phyloP scores from a whole-genome alignment of 1,284 basidiomycete genomes.

The Puccinia triticina region DNA sequence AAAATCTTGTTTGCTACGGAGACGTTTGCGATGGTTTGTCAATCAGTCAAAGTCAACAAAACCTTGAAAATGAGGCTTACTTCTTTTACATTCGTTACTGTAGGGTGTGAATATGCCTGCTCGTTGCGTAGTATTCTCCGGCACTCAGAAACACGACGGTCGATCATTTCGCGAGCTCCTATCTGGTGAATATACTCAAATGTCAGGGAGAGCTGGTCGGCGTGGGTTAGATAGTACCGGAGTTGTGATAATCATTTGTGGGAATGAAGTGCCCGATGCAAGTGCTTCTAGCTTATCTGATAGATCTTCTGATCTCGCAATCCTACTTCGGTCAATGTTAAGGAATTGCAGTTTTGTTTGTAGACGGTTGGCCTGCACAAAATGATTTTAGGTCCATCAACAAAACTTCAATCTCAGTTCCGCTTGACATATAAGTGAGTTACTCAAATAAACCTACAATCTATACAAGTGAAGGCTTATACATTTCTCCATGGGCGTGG shows the following conservation, averaged over 20 bases:
- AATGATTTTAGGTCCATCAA: constrained; percentile 92
- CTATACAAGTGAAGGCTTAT: background rate
- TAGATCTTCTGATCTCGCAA: background rate
- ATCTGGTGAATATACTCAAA: constrained; percentile 73
- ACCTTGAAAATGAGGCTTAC: background rate
- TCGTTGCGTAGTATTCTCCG: constrained; percentile 93
- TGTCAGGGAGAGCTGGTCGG: constrained; percentile 96
- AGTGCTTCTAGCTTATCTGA: constrained; percentile 54
- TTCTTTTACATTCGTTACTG: constrained; percentile 42
- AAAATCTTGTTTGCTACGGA: constrained; percentile 98
- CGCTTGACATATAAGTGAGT: constrained; percentile 83
- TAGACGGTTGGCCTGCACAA: constrained; percentile 75
- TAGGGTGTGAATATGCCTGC: constrained; percentile 99
- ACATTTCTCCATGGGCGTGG: background rate
- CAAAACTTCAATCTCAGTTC: constrained; percentile 94
- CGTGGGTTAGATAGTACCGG: constrained; percentile 93
- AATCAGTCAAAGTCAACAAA: background rate
- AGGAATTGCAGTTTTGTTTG: background rate
- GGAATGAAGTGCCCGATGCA: constrained; percentile 82
- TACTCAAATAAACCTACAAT: background rate
- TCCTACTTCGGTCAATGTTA: background rate
- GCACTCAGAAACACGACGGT: constrained; percentile 94
- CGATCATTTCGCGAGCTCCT: constrained; percentile 77
- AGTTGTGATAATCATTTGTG: constrained; percentile 85
- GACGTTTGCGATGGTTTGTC: constrained; percentile 92